phyloP scores from a whole-genome alignment of 2,329 filamentous ascomycete species.

The Fusarium euwallaceae region DNA sequence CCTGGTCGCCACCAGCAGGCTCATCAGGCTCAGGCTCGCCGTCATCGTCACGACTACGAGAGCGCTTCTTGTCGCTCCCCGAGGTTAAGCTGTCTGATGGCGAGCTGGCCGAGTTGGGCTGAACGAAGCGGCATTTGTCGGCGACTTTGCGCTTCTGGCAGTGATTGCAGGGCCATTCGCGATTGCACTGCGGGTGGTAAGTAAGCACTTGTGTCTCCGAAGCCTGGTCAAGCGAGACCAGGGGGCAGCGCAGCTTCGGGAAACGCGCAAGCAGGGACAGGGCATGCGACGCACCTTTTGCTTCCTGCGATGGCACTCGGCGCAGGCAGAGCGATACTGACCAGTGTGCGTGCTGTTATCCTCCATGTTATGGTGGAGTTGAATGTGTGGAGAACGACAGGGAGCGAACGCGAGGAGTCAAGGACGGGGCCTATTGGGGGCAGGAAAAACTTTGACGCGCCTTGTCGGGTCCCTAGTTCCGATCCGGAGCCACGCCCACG shows the following conservation, averaged over 20 bases:
- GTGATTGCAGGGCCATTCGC: slow-evolving; percentile 56
- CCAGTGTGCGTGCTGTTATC: slow-evolving; percentile 57
- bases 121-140: slow-evolving; percentile 51
- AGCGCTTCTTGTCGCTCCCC: slow-evolving; percentile 41
- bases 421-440: slow-evolving; percentile 1
- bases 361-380: slow-evolving; percentile 50
- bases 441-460: slow-evolving; percentile 40
- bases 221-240: slow-evolving; percentile 40
- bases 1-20: slow-evolving; percentile 43
- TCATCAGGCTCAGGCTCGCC: slow-evolving; percentile 34
- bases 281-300: slow-evolving; percentile 50
- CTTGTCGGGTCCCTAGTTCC: slow-evolving; percentile 1
- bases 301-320: slow-evolving; percentile 58
- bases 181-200: slow-evolving; percentile 49
- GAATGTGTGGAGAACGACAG: slow-evolving; percentile 42
- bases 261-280: neutral
- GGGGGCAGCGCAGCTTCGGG: neutral
- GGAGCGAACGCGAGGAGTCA: slow-evolving; percentile 35
- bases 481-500: neutral
- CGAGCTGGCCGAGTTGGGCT: slow-evolving; percentile 35
- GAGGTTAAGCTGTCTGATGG: slow-evolving; percentile 33
- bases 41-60: slow-evolving; percentile 37
- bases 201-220: slow-evolving; percentile 47
- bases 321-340: slow-evolving; percentile 56
- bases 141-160: slow-evolving; percentile 55